A percentile compares a stretch with the other conserved stretches of the same genome.
These are phyloP conservation scores for Vitis rupestris DNA, from an alignment of 164 flowering plant genomes.

Conservation along the genomic window DNA sequence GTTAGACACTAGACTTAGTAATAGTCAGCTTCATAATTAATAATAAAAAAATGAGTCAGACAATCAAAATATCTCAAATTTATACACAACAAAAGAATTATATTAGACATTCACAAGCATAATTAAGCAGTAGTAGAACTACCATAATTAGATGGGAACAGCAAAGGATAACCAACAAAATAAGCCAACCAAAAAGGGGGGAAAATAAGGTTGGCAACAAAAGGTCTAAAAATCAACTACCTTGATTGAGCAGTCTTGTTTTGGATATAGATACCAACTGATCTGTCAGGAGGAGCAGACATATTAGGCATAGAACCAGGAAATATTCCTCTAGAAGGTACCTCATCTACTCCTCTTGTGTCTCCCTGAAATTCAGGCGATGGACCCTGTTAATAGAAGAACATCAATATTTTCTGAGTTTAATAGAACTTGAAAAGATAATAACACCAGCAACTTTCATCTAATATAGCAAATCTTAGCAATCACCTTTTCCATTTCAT, in stretches of 20 bases:
- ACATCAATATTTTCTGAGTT: constrained; percentile 2
- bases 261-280: constrained; percentile 28
- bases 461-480: constrained; percentile 1
- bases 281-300: constrained; percentile 38
- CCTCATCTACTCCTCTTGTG: constrained; percentile 30
- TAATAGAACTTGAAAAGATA: not conserved
- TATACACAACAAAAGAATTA: not conserved
- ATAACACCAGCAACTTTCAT: not conserved
- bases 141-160: too few species aligned
- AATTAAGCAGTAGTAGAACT: not conserved
- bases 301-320: constrained; percentile 28
- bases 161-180: not conserved
- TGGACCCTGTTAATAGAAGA: constrained; percentile 33
- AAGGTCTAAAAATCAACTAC: constrained; percentile 5
- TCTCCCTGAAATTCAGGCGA: constrained; percentile 40
- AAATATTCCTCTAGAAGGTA: constrained; percentile 28
- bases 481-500: constrained; percentile 55
- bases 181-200: not conserved
- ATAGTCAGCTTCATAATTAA: not conserved
- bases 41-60: too few species aligned
- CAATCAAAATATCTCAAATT: not conserved
- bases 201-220: not conserved
- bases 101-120: not conserved
- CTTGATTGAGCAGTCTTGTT: constrained; percentile 32
- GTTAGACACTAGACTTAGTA: not conserved